Percentiles rank a stretch among this genome's conserved stretches.
Conservation (phyloP, 805 yeast genomes). For the Yarrowia keelungensis region DNA sequence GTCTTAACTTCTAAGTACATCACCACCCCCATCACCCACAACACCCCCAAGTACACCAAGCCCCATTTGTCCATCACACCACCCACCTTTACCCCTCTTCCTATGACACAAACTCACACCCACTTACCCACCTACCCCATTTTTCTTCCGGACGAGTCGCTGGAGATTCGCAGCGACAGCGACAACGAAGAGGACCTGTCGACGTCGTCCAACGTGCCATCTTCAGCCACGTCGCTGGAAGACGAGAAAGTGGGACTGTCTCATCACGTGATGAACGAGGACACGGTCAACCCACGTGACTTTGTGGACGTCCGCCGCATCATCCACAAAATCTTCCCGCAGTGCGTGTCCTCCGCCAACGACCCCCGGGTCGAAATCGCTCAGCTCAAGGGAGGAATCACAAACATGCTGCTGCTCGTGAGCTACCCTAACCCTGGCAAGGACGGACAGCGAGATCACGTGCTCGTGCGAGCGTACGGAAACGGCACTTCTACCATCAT, state of each 20-base stretch:
- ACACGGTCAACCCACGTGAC: conserved; percentile 25
- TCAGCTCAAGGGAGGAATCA: conserved; percentile 52
- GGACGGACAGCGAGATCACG: conserved; percentile 41
- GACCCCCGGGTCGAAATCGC: conserved; percentile 42
- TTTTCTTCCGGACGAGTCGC: conserved; percentile 31
- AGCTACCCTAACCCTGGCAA: conserved; percentile 41
- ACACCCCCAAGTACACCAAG: neutral
- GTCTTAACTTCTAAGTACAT: no score
- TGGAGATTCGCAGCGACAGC: conserved; percentile 24
- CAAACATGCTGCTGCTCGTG: conserved; percentile 48
- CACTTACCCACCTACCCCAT: conserved; percentile 21
- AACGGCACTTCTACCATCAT: conserved; percentile 74
- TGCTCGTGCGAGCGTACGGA: conserved; percentile 73
- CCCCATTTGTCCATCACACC: neutral
- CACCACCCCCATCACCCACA: neutral
- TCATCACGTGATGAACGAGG: conserved; percentile 19
- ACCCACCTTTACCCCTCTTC: neutral
- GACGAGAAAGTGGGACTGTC: neutral
- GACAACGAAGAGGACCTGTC: conserved; percentile 26
- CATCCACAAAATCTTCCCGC: conserved; percentile 36
- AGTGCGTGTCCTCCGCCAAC: conserved; percentile 5
- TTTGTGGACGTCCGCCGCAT: conserved; percentile 37
- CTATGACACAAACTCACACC: neutral
- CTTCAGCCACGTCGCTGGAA: conserved; percentile 27
- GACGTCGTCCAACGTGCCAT: conserved; percentile 9